A percentile compares a stretch with the other conserved stretches of the same genome.
phyloP scores from a whole-genome alignment of 768 basidiomycete genomes.

The Agrocybe pediades region DNA sequence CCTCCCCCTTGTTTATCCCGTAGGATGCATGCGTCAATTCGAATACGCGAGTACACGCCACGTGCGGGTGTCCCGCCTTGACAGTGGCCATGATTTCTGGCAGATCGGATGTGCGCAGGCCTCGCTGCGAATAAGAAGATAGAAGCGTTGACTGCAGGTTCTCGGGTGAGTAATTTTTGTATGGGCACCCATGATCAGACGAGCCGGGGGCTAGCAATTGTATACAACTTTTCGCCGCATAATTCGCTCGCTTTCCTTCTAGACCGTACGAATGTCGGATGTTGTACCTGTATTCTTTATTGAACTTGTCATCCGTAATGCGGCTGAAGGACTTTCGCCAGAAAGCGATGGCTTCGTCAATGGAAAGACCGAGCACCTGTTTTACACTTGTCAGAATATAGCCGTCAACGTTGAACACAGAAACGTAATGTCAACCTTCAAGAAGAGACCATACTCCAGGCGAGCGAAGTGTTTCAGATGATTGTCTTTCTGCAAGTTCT shows the following conservation, averaged over 20 bases:
- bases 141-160: slow-evolving; percentile 81
- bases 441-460: slow-evolving; percentile 88
- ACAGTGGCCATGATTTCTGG: slow-evolving; percentile 82
- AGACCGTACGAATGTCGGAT: slow-evolving; percentile 94
- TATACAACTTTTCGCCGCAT: slow-evolving; percentile 92
- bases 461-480: slow-evolving; percentile 94
- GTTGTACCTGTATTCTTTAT: slow-evolving; percentile 97
- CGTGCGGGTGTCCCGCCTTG: slow-evolving; percentile 83
- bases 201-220: slow-evolving; percentile 73
- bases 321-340: slow-evolving; percentile 88
- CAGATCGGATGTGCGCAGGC: slow-evolving; percentile 68
- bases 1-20: slow-evolving; percentile 88
- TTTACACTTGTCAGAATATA: background rate
- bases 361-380: slow-evolving; percentile 88
- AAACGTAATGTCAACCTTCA: slow-evolving; percentile 77
- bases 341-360: slow-evolving; percentile 92
- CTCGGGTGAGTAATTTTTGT: slow-evolving; percentile 82
- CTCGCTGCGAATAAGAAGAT: slow-evolving; percentile 63
- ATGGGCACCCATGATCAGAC: slow-evolving; percentile 88
- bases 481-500: slow-evolving; percentile 69
- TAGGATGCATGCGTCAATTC: slow-evolving; percentile 81
- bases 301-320: slow-evolving; percentile 92
- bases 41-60: slow-evolving; percentile 96
- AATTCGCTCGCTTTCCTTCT: slow-evolving; percentile 94
- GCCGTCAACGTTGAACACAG: background rate